These are phyloP conservation scores for Cryptococcus hybrid DNA, from an alignment of 1,284 basidiomycete species.

Conservation along the genomic window DNA sequence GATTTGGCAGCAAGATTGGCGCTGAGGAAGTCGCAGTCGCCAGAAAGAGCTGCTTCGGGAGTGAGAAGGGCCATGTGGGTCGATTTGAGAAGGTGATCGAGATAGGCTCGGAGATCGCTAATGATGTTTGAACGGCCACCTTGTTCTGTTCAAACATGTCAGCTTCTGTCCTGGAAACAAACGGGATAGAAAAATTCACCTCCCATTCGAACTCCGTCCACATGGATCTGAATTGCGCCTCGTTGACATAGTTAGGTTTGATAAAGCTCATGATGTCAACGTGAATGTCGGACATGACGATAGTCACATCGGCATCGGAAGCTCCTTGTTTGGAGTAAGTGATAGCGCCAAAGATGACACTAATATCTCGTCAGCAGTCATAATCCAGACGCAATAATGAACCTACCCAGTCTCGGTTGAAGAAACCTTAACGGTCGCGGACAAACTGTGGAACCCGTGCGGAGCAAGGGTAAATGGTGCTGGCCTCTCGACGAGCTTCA, in stretches of 20 bases:
- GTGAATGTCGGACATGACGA: conserved; percentile 88
- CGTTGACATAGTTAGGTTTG: conserved; percentile 93
- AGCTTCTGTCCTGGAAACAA: neutral
- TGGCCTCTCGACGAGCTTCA: conserved; percentile 96
- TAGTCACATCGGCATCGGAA: conserved; percentile 70
- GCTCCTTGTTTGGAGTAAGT: conserved; percentile 92
- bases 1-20: conserved; percentile 92
- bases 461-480: conserved; percentile 90
- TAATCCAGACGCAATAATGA: no score
- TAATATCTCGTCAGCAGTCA: neutral
- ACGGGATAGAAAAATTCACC: neutral
- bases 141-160: conserved; percentile 59
- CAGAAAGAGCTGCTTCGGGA: conserved; percentile 83
- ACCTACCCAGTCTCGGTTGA: conserved; percentile 84
- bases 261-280: conserved; percentile 99
- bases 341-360: conserved; percentile 95
- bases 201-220: conserved; percentile 99
- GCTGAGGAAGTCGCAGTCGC: conserved; percentile 89
- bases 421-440: conserved; percentile 97
- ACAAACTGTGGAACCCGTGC: conserved; percentile 97
- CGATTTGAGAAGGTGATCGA: conserved; percentile 84
- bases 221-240: conserved; percentile 95
- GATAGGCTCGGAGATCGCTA: conserved; percentile 75
- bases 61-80: conserved; percentile 98
- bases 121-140: conserved; percentile 86